Base-by-base conservation (phyloP, 2,329 filamentous ascomycete species). In the Claviceps cyperi region DNA sequence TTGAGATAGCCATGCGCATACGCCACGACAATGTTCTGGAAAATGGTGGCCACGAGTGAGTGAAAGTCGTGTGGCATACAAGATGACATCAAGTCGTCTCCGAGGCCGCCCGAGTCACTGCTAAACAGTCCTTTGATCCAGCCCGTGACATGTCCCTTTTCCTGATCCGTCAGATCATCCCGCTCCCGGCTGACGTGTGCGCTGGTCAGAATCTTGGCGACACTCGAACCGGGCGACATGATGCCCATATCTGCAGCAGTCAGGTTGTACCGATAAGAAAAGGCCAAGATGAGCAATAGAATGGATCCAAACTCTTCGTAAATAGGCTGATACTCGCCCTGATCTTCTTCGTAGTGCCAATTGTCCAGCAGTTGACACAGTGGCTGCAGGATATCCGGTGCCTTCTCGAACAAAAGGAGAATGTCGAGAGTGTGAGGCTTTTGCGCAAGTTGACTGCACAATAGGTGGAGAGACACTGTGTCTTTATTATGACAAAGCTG, bases 271-370 rank as follows among this genome's bases (percentile, higher is more conserved):
- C 87, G 81, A 60, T 87, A 78, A n/a, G 83, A 76, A 55, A 89
- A 83, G 0, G 84, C 83, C 48, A 90, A 66, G 0, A 89, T 74
- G 2, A 92, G 70, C 1, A 92, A 73, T 7, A 92, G 67, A 15
- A 90, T 81, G 0, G 84, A 80, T 0, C 86, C 85, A 56, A 91
- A 92, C 57, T 94, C 87, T 59, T 92, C 87, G 57, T 92, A 92
- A 0, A 89, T 80, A 0, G 86, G 86, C 61, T 91, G 86, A 57
- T 88, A 88, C 60, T 92, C 87, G 49, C 80, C 81, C 65, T 90
- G 85, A 56, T 91, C 86, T 53, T 89, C 85, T 39, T 91, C 86
- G 57, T 90, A 87, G 11, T 76, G 73, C 86, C 86, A 92, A 53
- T 78, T 79, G 57, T 92, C 86, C 13, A 94, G 71, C 11, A 91